Conservation (phyloP, 441 rosid species). For the Bruguiera hainesii region DNA sequence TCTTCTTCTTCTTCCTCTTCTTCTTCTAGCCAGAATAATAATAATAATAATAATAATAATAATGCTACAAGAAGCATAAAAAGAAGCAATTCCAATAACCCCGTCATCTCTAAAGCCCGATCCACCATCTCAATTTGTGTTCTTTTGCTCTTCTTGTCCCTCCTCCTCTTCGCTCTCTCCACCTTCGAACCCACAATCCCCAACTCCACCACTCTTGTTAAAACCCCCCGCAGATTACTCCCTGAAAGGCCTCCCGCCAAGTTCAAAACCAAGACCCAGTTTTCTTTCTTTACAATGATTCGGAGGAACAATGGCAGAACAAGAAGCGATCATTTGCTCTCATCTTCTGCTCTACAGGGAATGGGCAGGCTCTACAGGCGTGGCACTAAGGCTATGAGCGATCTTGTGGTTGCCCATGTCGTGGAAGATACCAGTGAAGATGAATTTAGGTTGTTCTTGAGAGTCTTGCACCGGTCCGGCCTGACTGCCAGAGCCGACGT, state of each 20-base stretch:
- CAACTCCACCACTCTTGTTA: conserved; percentile 8
- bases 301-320: too few relatives aligned
- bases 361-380: conserved; percentile 75
- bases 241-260: conserved; percentile 18
- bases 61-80: conserved; percentile 11
- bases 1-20: conserved; percentile 23
- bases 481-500: conserved; percentile 57
- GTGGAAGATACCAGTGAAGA: conserved; percentile 44
- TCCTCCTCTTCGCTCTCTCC: conserved; percentile 82
- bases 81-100: conserved; percentile 46
- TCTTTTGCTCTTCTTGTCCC: conserved; percentile 63
- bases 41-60: too few relatives aligned
- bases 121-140: conserved; percentile 72
- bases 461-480: conserved; percentile 61
- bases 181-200: conserved; percentile 68
- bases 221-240: conserved; percentile 36
- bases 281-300: conserved; percentile 16
- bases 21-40: conserved; percentile 6
- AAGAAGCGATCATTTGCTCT: background rate
- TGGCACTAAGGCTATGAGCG: conserved; percentile 67
- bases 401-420: conserved; percentile 60
- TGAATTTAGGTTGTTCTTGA: conserved; percentile 58
- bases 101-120: conserved; percentile 61
- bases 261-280: background rate
- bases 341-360: conserved; percentile 62